Base-by-base conservation (phyloP, 352 stramenopile genomes). In the Plasmopara halstedii region DNA sequence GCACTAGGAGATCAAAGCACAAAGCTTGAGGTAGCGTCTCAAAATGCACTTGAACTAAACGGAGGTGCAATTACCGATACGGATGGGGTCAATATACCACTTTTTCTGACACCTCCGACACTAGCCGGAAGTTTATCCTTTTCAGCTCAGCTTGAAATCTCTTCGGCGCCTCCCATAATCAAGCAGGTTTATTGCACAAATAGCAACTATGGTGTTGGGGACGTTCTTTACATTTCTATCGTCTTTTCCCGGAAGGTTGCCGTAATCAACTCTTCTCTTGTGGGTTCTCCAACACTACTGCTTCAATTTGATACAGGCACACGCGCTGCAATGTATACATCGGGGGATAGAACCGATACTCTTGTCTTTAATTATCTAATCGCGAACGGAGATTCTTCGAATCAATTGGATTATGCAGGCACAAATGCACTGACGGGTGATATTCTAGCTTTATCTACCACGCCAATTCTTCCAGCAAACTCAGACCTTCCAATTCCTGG, bases 351-450 rank as follows among this genome's bases (percentile, higher is more conserved):
- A 25, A 81, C 46, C 0, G 39, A 18, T 3, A 56, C 46, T 0
- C 37, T 86, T 5, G 21, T 74, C 23, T 91, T 88, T 46, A 58
- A 40, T 0, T 55, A 75, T 40, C 59, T 49, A 15, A 20, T 87
- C 5, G 8, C 15, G 0, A 51, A 44, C 10, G 74, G 73, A 6
- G 70, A 85, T 43, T 33, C 45, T 0, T 25, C 62, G 0, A 18
- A 20, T 1, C 15, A 21, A 17, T 43, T 91, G 0, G 73, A 84
- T 9, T 85, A 79, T 32, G 39, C 55, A 0, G 54, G 27, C 20
- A 37, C 53, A 3, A 64, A 53, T 19, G 56, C 78, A 2, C 47
- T 86, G 6, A 53, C 61, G 0, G 73, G 70, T 0, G 53, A 37
- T 3, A 44, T 89, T 11, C 62, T 73, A 8, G 73, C 73, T 1